Base-by-base conservation (phyloP, 2,329 filamentous ascomycete genomes). In the Cladosporium cucumerinum region DNA sequence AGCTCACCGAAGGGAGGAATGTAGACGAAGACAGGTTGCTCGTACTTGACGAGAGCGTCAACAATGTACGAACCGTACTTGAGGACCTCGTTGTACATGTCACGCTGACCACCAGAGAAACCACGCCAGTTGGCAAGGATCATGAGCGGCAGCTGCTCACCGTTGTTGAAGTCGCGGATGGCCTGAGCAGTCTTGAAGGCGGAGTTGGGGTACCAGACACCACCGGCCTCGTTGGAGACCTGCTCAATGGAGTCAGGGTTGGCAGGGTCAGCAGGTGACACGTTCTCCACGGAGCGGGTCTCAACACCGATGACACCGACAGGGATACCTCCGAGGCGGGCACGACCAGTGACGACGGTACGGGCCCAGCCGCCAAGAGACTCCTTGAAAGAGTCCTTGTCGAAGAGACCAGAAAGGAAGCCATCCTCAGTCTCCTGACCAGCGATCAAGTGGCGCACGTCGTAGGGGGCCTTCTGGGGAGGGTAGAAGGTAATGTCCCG, bases 51-150 rank as follows among this genome's bases (percentile, higher is more conserved):
- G 57, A 99, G 89, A 63, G 94, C 94, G 75, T 99, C 95, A 72
- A 99, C 95, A 76, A 99, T 99, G 86, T 95, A 98, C 21, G 94
- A 97, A 76, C 95, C 95, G 76, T 99, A 99, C 85, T 99, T 99
- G 80, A 99, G 88, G 18, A 99, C 95, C 82, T 99, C 95, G 82
- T 98, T 97, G 88, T 96, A 99, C 95, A 99, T 99, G 81, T 99
- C 95, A 72, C 94, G 92, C 82, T 99, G 95, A 70, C 95, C 95
- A 84, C 95, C 95, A 71, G 95, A 99, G 92, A 99, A 99, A 84
- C 95, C 95, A 88, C 95, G 90, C 95, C 95, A 99, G 86, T 99
- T 99, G 81, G 95, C 95, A 69, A 99, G 88, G 77, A 99, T 99
- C 93, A 99, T 98, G 70, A 99, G 84, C 65, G 95, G 95, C 75